These are phyloP conservation scores for Straminergon stramineum DNA, from an alignment of 225 moss, liverwort and hornwort genomes.

Conservation along the genomic window DNA sequence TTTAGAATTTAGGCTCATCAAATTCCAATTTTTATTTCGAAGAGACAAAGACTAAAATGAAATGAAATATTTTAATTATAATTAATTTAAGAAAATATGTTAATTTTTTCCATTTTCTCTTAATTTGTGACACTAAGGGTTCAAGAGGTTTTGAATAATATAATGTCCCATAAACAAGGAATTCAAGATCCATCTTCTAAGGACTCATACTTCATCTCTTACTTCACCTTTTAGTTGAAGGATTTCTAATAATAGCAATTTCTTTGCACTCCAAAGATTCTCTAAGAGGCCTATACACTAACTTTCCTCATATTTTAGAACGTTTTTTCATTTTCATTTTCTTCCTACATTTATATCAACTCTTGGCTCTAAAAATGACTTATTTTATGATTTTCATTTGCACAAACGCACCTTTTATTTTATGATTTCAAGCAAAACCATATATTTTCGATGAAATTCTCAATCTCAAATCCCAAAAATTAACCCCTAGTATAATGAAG, in stretches of 20 bases:
- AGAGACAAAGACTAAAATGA: accelerated
- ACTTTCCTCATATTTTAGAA: background rate
- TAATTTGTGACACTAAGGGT: background rate
- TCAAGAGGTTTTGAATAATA: background rate
- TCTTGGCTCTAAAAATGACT: too few species aligned
- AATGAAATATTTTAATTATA: too few species aligned
- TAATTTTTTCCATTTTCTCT: background rate
- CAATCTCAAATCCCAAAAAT: accelerated
- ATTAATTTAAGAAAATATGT: background rate
- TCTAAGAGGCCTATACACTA: too few species aligned
- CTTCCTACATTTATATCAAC: background rate
- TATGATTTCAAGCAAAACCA: background rate
- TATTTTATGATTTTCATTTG: background rate
- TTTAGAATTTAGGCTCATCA: background rate
- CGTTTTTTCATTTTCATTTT: background rate
- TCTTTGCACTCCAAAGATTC: background rate
- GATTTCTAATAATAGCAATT: too few species aligned
- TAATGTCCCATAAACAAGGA: background rate
- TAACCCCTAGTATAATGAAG: background rate
- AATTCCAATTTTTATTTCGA: background rate
- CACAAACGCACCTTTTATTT: accelerated
- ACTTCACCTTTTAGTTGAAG: background rate
- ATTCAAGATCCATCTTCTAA: background rate
- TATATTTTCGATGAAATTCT: background rate
- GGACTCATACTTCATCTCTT: background rate